Evolutionary conservation across 1,284 basidiomycete species (phyloP), one percentile per base, ranked within the genome.

Genomic region (Fistulinella cinereoalba): DNA sequence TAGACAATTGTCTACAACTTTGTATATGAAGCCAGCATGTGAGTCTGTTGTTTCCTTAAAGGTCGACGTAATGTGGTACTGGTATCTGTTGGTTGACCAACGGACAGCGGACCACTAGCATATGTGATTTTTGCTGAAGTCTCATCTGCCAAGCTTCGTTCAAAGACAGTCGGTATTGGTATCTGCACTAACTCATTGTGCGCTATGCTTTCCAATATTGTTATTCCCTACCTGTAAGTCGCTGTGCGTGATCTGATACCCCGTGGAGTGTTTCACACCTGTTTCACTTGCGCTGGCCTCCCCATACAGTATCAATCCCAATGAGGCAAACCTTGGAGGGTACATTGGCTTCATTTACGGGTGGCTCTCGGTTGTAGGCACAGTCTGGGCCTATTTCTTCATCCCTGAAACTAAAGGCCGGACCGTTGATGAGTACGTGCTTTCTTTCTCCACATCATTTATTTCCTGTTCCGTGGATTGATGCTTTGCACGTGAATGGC

Each of bases 271-370:
- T n/a, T n/a, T n/a, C n/a, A n/a, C n/a, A n/a, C n/a, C n/a, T n/a
- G n/a, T n/a, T n/a, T n/a, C n/a, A n/a, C n/a, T n/a, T n/a, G n/a
- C n/a, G n/a, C n/a, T n/a, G 8, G 12, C 28, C 10, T 13, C 6
- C 5, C 16, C n/a, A n/a, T n/a, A n/a, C 16, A n/a, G 60, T 6
- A 57, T 66, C 24, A 62, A 57, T 21, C 58, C 60, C 2, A 44
- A 62, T 33, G 32, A 66, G 42, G 62, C 64, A 2, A 48, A 60
- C 27, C 50, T 64, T 2, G 52, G 56, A 10, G 60, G 63, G 1
- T 64, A 64, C 13, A 57, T 66, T 15, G 63, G 64, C 1, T 63
- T 66, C 43, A 41, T 66, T 25, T 66, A 63, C 51, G 64, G 64
- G 0, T 56, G 55, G 23, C 46, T 61, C 10, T 46, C 49, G 3